Conservation (phyloP, 2,329 filamentous ascomycete genomes). For the Monosporascus sp. region DNA sequence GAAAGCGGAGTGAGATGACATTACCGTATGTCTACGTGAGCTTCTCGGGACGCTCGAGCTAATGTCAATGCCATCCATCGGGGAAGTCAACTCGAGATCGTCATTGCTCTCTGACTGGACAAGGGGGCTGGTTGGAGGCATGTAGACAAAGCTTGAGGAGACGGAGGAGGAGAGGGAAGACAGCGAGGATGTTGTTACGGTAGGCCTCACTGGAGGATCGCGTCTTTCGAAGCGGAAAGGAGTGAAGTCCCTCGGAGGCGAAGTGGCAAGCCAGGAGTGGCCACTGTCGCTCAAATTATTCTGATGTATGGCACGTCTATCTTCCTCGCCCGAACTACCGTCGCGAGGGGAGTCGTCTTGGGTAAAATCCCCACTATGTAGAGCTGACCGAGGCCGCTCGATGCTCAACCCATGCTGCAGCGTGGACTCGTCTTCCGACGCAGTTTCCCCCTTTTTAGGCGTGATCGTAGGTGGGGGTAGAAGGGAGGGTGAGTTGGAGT, state of each 20-base stretch:
- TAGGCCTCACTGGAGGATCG: conserved; percentile 24
- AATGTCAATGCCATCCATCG: conserved; percentile 46
- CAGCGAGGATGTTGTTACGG: conserved; percentile 38
- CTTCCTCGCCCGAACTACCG: conserved; percentile 14
- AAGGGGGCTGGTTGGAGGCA: conserved; percentile 85
- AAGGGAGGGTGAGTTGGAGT: conserved; percentile 33
- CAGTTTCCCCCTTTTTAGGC: conserved; percentile 35
- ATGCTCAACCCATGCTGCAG: conserved; percentile 58
- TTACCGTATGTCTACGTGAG: conserved; percentile 65
- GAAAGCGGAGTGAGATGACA: conserved; percentile 50
- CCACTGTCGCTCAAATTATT: conserved; percentile 5
- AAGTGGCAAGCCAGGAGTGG: conserved; percentile 47
- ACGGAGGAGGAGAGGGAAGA: conserved; percentile 67
- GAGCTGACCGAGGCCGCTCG: conserved; percentile 73
- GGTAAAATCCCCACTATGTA: conserved; percentile 64
- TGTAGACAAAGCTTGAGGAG: conserved; percentile 75
- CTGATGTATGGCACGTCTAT: conserved; percentile 12
- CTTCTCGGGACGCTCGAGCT: conserved; percentile 30
- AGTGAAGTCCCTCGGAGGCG: conserved; percentile 47
- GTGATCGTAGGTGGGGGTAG: conserved; percentile 43
- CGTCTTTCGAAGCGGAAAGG: conserved; percentile 39
- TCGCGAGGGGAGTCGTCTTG: conserved; percentile 29
- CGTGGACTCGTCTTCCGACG: conserved; percentile 34
- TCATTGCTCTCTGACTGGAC: conserved; percentile 85
- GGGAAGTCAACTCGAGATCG: conserved; percentile 60